phyloP scores from a whole-genome alignment of 108 stramenopile species.

The Nitzschia sp. region DNA sequence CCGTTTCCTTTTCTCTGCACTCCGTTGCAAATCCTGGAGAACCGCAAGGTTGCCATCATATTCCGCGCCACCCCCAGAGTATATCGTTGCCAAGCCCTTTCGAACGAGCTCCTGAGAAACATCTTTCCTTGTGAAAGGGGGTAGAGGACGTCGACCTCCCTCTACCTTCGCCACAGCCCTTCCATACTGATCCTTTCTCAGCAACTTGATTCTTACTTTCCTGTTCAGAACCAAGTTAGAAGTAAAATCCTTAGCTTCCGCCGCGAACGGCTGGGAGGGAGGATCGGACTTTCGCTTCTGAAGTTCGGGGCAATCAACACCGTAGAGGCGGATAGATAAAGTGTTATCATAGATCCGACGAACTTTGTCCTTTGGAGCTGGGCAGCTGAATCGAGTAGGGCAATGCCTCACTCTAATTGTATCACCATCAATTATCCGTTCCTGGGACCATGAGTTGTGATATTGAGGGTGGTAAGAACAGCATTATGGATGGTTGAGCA shows the following conservation, averaged over 20 bases:
- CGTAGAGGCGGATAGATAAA: slow-evolving; percentile 61
- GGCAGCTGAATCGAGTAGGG: slow-evolving; percentile 15
- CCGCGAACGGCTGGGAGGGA: slow-evolving; percentile 47
- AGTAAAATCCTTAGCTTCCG: slow-evolving; percentile 59
- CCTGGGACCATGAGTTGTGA: too few species aligned
- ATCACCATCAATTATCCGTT: slow-evolving; percentile 74
- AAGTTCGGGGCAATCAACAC: slow-evolving; percentile 67
- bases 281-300: slow-evolving; percentile 38
- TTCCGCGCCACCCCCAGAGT: slow-evolving; percentile 66
- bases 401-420: slow-evolving; percentile 55
- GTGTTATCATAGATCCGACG: slow-evolving; percentile 45
- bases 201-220: slow-evolving; percentile 52
- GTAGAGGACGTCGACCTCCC: slow-evolving; percentile 10
- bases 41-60: slow-evolving; percentile 51
- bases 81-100: slow-evolving; percentile 57
- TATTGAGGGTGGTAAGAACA: too few species aligned
- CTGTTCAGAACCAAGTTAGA: slow-evolving; percentile 37
- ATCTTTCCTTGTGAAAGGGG: slow-evolving; percentile 40
- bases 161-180: slow-evolving; percentile 54
- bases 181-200: slow-evolving; percentile 63
- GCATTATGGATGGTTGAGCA: too few species aligned
- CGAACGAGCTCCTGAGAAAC: slow-evolving; percentile 42
- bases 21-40: slow-evolving; percentile 33
- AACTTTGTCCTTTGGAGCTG: slow-evolving; percentile 24
- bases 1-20: slow-evolving; percentile 23